Conservation (phyloP, 371 early-diverging fungal species). For the Zopfochytrium polystomum region DNA sequence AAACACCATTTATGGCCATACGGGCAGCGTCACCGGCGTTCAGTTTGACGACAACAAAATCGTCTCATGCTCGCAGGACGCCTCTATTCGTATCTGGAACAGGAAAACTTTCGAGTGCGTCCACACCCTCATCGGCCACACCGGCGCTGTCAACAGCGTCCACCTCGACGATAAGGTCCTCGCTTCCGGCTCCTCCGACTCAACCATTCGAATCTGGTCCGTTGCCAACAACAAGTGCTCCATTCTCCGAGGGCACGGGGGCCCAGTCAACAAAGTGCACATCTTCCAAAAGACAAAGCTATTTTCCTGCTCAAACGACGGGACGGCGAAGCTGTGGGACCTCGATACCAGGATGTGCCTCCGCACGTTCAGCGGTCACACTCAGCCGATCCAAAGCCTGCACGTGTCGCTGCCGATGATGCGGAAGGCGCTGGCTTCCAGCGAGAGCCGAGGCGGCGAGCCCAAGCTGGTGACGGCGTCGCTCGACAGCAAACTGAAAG, state of each 20-base stretch:
- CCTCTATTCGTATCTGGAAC: slow-evolving; percentile 81
- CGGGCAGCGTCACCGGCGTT: slow-evolving; percentile 65
- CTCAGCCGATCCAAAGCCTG: slow-evolving; percentile 71
- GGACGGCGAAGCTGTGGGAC: slow-evolving; percentile 93
- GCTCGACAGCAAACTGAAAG: slow-evolving; percentile 77
- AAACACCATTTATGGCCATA: slow-evolving; percentile 64
- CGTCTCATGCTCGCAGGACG: slow-evolving; percentile 90
- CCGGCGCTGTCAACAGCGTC: slow-evolving; percentile 50
- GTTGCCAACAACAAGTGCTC: slow-evolving; percentile 51
- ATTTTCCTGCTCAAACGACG: slow-evolving; percentile 69
- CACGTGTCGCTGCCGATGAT: slow-evolving; percentile 55
- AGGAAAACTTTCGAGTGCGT: slow-evolving; percentile 49
- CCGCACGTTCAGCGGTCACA: slow-evolving; percentile 77
- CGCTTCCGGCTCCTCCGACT: slow-evolving; percentile 81
- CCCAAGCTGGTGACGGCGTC: slow-evolving; percentile 75
- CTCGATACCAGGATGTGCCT: slow-evolving; percentile 75
- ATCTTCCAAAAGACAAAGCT: slow-evolving; percentile 74
- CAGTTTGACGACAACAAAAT: slow-evolving; percentile 68
- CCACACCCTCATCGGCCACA: slow-evolving; percentile 43
- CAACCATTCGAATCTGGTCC: slow-evolving; percentile 83
- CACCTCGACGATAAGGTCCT: slow-evolving; percentile 53
- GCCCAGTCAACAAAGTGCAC: slow-evolving; percentile 76
- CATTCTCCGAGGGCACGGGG: slow-evolving; percentile 45
- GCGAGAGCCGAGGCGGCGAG: slow-evolving; percentile 49
- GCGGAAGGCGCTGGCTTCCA: slow-evolving; percentile 89